phyloP scores from a whole-genome alignment of 306 rosid species.

The Begonia peltatifolia region DNA sequence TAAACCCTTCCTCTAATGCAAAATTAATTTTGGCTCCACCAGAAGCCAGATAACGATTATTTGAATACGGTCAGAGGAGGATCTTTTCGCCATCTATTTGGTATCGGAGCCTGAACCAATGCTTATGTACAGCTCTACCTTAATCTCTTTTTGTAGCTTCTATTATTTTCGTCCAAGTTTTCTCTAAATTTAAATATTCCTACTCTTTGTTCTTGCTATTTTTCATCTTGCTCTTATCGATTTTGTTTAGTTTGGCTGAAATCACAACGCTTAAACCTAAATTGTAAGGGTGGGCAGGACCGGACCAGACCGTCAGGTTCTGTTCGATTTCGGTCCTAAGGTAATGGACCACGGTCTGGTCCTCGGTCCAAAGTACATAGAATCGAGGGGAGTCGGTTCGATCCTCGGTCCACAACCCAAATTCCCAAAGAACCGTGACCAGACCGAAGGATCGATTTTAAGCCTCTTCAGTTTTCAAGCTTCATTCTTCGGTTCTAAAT shows the following conservation, averaged over 20 bases:
- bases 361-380: too few species aligned
- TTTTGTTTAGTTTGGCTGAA: constrained; percentile 20
- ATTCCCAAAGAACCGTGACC: rapidly evolving
- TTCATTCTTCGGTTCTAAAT: too few species aligned
- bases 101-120: constrained; percentile 7
- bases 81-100: background rate
- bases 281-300: too few species aligned
- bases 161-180: constrained; percentile 30
- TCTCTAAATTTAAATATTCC: constrained; percentile 29
- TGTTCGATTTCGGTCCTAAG: too few species aligned
- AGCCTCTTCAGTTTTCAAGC: too few species aligned
- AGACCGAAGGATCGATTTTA: too few species aligned
- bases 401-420: too few species aligned
- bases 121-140: constrained; percentile 44
- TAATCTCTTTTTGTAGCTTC: constrained; percentile 28
- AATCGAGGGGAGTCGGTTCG: too few species aligned
- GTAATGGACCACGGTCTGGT: too few species aligned
- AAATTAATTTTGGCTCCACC: background rate
- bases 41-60: background rate
- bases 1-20: background rate
- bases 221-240: constrained; percentile 15
- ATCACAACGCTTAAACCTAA: background rate
- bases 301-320: too few species aligned
- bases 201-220: constrained; percentile 14
- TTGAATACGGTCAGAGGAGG: background rate